Evolutionary conservation across 176 grass and related monocot genomes (phyloP), one percentile per base, ranked within the genome.

Genomic region (Thinopyrum elongatum): DNA sequence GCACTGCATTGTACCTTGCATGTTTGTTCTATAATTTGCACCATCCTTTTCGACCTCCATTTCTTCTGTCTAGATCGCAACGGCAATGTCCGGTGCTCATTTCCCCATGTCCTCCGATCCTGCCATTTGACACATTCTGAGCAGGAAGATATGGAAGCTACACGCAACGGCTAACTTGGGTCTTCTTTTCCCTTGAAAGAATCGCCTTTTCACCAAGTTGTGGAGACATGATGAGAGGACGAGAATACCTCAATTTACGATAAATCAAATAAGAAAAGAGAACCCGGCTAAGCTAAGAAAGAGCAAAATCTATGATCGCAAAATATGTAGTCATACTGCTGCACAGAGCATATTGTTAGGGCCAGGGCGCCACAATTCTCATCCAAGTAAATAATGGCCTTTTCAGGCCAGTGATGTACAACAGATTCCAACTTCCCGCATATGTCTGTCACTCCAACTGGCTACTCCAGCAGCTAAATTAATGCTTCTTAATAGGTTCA

Each of bases 41-140:
- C 85, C 89, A 87, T 87, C 76, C 77, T 81, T 89, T 89, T 81
- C 27, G 5, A 47, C 34, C 15, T 6, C 4, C 61, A 71, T 80
- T 83, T 65, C 77, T 27, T 64, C 23, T 78, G 55, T 23, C 65
- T 65, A 59, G 23, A 55, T 71, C 39, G 73, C 51, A 44, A 38
- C 10, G 5, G 55, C 5, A 86, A 57, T 19, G 29, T 70, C 14
- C 0, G 79, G 65, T 33, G 38, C 39, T 62, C 55, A 57, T 30
- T 49, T 80, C 42, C 30, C 46, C 25, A 79, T 65, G 41, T 22
- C 64, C 65, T 46, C 51, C 68, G 70, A 36, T 69, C 61, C 21
- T 47, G 46, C 34, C 75, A 75, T 62, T 82, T 80, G 34, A 75
- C 80, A 44, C 3, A 57, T 27, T 71, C 81, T 12, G 27, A 77